Evolutionary conservation across 1,139 yeast species (phyloP).

Genomic region (Blastobotrys arbuscula): DNA sequence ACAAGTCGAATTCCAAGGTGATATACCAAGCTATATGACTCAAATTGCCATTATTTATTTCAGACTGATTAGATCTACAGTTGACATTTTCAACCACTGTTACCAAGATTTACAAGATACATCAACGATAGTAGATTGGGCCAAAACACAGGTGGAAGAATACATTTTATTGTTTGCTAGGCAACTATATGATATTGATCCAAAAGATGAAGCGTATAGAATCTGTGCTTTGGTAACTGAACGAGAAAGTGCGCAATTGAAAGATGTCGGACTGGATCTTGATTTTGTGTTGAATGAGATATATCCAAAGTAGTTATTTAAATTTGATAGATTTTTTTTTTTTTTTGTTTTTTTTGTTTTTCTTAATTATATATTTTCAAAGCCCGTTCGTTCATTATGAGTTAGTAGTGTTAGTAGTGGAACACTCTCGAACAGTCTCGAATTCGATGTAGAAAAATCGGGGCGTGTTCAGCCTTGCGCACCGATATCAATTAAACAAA

Average conservation of each 20-base stretch:
- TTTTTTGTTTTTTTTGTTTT: not conserved
- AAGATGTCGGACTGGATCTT: conserved; percentile 65
- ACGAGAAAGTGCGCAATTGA: conserved; percentile 58
- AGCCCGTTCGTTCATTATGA: no score
- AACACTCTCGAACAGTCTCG: no score
- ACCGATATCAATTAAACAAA: no score
- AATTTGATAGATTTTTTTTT: no score
- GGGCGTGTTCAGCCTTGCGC: no score
- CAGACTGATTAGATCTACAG: conserved; percentile 48
- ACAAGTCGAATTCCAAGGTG: conserved; percentile 50
- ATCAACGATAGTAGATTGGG: conserved; percentile 59
- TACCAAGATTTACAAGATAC: conserved; percentile 37
- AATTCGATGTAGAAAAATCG: no score
- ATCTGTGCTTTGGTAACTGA: conserved; percentile 50
- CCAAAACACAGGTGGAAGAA: conserved; percentile 56
- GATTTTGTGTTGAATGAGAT: conserved; percentile 39
- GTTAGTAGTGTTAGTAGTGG: no score
- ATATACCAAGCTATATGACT: conserved; percentile 48
- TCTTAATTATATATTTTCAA: not conserved
- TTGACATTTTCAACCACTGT: conserved; percentile 41
- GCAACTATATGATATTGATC: conserved; percentile 61
- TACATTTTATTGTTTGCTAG: conserved; percentile 58
- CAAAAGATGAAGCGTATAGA: conserved; percentile 42
- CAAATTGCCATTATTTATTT: conserved; percentile 58
- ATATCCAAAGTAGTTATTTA: not conserved